phyloP scores from a whole-genome alignment of 2,329 filamentous ascomycete genomes.

The Fusarium sp. region DNA sequence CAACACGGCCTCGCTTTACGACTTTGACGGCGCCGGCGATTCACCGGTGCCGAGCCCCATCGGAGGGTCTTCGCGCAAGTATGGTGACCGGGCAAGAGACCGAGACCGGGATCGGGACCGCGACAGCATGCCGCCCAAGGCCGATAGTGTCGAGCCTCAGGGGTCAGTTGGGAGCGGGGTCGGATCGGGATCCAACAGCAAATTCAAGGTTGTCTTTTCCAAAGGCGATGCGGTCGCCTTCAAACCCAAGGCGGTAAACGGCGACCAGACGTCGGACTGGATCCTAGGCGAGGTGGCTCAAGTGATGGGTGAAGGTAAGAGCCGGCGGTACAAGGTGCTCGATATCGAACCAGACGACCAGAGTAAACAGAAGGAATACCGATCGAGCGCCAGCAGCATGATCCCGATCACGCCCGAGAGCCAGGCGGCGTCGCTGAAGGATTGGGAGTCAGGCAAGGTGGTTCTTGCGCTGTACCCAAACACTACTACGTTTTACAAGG shows the following conservation, averaged over 20 bases:
- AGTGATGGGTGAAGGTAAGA: constrained; percentile 81
- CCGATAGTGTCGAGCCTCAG: constrained; percentile 68
- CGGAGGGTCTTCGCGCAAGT: constrained; percentile 50
- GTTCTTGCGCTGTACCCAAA: constrained; percentile 85
- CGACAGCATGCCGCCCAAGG: constrained; percentile 67
- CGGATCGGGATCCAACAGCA: constrained; percentile 43
- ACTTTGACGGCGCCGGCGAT: constrained; percentile 59
- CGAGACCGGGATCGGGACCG: constrained; percentile 56
- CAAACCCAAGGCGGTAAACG: constrained; percentile 66
- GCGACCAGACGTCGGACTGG: constrained; percentile 67
- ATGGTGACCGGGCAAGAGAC: constrained; percentile 53
- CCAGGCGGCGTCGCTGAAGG: constrained; percentile 62
- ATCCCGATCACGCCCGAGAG: constrained; percentile 76
- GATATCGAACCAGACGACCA: constrained; percentile 82
- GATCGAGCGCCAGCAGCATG: constrained; percentile 79
- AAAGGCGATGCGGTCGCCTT: constrained; percentile 76
- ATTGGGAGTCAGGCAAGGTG: constrained; percentile 75
- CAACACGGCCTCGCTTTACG: constrained; percentile 53
- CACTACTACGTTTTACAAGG: constrained; percentile 88
- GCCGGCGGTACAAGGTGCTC: constrained; percentile 81
- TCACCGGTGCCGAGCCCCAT: constrained; percentile 60
- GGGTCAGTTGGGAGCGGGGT: constrained; percentile 53
- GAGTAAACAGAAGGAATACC: constrained; percentile 75
- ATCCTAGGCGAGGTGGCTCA: constrained; percentile 84
- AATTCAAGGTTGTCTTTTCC: constrained; percentile 67